Base-by-base conservation (phyloP, 2,329 filamentous ascomycete genomes). In the Sporothrix schenckii region DNA sequence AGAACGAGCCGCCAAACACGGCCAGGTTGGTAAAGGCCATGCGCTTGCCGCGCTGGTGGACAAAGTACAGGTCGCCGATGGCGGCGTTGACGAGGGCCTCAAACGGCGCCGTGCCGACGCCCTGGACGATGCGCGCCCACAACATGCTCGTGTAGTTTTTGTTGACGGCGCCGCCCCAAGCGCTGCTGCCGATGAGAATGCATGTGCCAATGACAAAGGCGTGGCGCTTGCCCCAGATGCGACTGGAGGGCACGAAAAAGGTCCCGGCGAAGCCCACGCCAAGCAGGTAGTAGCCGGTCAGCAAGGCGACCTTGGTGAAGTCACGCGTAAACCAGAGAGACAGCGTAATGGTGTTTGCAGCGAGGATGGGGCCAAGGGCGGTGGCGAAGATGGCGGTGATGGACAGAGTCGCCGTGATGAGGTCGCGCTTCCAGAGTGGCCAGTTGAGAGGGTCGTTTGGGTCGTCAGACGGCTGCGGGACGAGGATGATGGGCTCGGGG, bases 141-240 rank as follows among this genome's bases (percentile, higher is more conserved):
- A 95, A 77, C 72, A 97, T 83, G 76, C 88, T 92, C 19, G 81
- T 83, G 78, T 96, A 95, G 78, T 88, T 88, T 52, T 83, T 84
- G 13, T 87, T 85, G 49, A 87, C 88, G 0, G 85, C 87, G 41
- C 92, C 92, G 30, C 88, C 93, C 94, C 94, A 97, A 7, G 86
- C 87, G 74, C 89, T 92, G 70, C 90, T 91, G 56, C 86, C 83
- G 54, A 96, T 86, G 75, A 97, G 85, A 71, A 97, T 84, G 63
- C 92, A 74, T 60, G 90, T 89, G 9, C 93, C 93, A 2, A 96
- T 75, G 34, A 97, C 80, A 78, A 97, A 97, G 19, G 93, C 82
- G 81, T 97, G 94, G 53, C 94, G 87, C 80, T 97, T 97, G 52
- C 94, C 94, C 92, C 92, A 97, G 73, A 97, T 90, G 70, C 94